phyloP scores from a whole-genome alignment of 2,329 filamentous ascomycete genomes.

The Trichoderma harzianum region DNA sequence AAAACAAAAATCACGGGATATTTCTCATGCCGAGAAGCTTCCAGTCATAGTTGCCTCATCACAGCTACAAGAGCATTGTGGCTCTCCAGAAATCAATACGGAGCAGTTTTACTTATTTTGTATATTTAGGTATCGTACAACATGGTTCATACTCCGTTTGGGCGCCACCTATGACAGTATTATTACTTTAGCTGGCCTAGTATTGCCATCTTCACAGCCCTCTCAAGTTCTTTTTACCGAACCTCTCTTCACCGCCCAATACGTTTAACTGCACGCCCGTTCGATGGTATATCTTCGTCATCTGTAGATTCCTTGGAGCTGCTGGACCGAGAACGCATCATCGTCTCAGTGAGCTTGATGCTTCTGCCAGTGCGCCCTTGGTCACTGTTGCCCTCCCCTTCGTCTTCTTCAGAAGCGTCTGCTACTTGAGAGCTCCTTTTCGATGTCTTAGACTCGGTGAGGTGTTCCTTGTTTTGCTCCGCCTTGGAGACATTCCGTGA shows the following conservation, averaged over 20 bases:
- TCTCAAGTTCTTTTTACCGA: conserved; percentile 15
- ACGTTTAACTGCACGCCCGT: not conserved
- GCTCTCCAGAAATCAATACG: not conserved
- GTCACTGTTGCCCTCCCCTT: not conserved
- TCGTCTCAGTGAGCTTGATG: not conserved
- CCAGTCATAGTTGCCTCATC: not conserved
- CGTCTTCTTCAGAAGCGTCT: not conserved
- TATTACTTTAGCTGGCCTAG: not conserved
- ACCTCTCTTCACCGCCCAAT: conserved; percentile 17
- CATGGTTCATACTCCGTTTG: not conserved
- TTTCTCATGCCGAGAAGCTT: not conserved
- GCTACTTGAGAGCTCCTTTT: not conserved
- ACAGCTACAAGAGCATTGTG: not conserved
- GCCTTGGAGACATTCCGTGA: conserved; percentile 1
- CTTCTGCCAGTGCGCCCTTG: conserved; percentile 9
- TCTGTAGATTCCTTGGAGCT: conserved; percentile 20
- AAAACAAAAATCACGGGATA: not conserved
- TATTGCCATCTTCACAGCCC: conserved; percentile 21
- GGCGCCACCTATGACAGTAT: conserved; percentile 1
- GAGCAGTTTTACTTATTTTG: not conserved
- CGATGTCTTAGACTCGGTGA: not conserved
- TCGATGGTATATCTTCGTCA: conserved; percentile 24
- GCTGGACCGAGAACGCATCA: not conserved
- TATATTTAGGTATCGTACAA: not conserved
- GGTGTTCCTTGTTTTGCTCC: not conserved